Evolutionary conservation across 2,329 filamentous ascomycete species (phyloP), one percentile per base, ranked within the genome.

Genomic region (Talaromyces sp.): DNA sequence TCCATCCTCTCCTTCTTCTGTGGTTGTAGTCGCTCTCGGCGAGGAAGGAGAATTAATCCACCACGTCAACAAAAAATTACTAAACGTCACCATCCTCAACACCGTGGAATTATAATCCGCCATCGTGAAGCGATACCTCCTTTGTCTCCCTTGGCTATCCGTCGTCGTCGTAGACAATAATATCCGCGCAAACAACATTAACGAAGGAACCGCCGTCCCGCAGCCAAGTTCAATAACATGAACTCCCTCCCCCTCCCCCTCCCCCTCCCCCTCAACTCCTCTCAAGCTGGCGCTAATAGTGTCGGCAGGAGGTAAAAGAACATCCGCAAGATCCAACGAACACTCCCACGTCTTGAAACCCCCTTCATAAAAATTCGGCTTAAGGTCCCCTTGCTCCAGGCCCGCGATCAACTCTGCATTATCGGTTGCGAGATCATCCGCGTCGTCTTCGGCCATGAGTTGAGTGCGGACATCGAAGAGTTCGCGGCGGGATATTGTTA

Each of bases 281-380:
- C n/a, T n/a, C n/a, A n/a, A n/a, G n/a, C n/a, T n/a, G n/a, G n/a
- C n/a, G n/a, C n/a, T n/a, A n/a, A n/a, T n/a, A n/a, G n/a, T n/a
- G 11, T 36, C 34, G 34, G 15, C 51, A 63, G 22, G 67, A 62
- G 36, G 74, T 67, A 54, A 76, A 67, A 63, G 78, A 81, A 0
- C 36, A 15, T 63, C 51, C 17, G 84, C 86, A 13, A 89, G 79
- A 70, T 89, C 86, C 49, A 88, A 69, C 11, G 85, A 84, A 74
- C 87, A 89, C 76, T 89, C 87, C 87, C 87, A 89, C 19, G 86
- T 89, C 72, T 89, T 89, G 77, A 89, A 88, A 5, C 87, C 87
- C 67, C 87, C 87, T 77, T 89, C 87, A 72, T 89, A 89, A 70
- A 89, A 78, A 67, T 85, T 84, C 29, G 85, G 83, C 53, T 82